phyloP scores from a whole-genome alignment of 129 eudicot genomes.

The Flaveria bidentis region DNA sequence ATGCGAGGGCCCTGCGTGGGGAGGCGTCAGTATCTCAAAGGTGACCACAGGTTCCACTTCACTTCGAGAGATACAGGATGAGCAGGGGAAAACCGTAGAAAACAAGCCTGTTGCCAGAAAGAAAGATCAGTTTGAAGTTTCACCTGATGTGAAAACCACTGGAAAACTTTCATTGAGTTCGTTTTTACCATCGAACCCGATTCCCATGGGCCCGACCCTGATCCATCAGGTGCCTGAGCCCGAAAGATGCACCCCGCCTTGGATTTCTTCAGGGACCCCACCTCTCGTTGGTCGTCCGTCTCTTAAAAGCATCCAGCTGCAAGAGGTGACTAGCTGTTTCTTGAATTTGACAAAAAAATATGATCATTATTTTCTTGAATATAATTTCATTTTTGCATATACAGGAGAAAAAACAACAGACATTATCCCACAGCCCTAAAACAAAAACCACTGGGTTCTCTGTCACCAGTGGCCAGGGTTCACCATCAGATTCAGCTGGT shows the following conservation, averaged over 20 bases:
- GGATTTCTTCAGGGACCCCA: conserved; percentile 98
- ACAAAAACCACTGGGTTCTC: conserved; percentile 80
- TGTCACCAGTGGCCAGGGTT: conserved; percentile 64
- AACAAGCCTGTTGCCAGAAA: conserved; percentile 29
- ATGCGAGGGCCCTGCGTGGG: conserved; percentile 97
- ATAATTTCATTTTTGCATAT: neutral
- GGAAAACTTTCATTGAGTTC: conserved; percentile 64
- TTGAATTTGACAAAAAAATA: conserved; percentile 13
- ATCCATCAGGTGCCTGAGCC: conserved; percentile 55
- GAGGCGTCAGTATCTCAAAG: conserved; percentile 63
- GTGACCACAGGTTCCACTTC: conserved; percentile 49
- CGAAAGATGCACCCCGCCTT: conserved; percentile 87
- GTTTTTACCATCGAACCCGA: conserved; percentile 71
- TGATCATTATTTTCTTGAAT: neutral
- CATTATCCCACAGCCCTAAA: conserved; percentile 76
- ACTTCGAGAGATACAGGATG: conserved; percentile 85
- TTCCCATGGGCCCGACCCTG: conserved; percentile 59
- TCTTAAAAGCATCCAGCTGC: conserved; percentile 84
- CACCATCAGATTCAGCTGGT: conserved; percentile 71
- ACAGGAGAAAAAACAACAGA: conserved; percentile 66
- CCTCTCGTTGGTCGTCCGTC: conserved; percentile 83
- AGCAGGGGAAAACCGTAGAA: conserved; percentile 60
- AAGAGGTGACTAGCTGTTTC: conserved; percentile 54
- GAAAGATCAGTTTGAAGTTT: conserved; percentile 50
- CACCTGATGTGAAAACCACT: conserved; percentile 43